A percentile compares a stretch with the other conserved stretches of the same genome.
These are phyloP conservation scores for Kwoniella newhampshirensis DNA, from an alignment of 768 basidiomycete genomes.

Conservation along the genomic window DNA sequence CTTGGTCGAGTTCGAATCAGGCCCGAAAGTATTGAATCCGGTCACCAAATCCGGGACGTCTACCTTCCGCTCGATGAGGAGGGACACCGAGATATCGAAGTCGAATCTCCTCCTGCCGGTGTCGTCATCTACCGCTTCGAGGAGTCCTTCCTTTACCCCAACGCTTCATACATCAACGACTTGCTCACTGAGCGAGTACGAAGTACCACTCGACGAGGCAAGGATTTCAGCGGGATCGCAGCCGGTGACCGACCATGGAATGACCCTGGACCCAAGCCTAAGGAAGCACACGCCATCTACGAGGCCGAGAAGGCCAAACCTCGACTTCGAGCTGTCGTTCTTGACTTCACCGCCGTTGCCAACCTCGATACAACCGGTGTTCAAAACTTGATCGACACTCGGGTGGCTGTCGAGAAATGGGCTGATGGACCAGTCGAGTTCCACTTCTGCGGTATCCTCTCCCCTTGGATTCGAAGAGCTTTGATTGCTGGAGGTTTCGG, in stretches of 20 bases:
- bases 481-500: slow-evolving; percentile 81
- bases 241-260: slow-evolving; percentile 88
- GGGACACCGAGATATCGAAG: slow-evolving; percentile 65
- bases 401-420: slow-evolving; percentile 85
- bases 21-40: slow-evolving; percentile 45
- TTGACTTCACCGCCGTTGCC: slow-evolving; percentile 85
- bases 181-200: slow-evolving; percentile 79
- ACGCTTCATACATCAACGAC: slow-evolving; percentile 61
- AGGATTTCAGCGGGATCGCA: slow-evolving; percentile 66
- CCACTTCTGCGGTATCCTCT: slow-evolving; percentile 89
- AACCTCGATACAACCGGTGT: slow-evolving; percentile 87
- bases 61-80: slow-evolving; percentile 70
- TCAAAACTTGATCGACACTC: slow-evolving; percentile 85
- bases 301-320: slow-evolving; percentile 62
- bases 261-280: slow-evolving; percentile 71
- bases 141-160: slow-evolving; percentile 71
- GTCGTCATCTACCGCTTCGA: slow-evolving; percentile 88
- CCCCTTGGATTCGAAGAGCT: slow-evolving; percentile 89
- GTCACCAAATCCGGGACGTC: slow-evolving; percentile 64
- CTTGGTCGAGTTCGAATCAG: slow-evolving; percentile 71
- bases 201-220: slow-evolving; percentile 69
- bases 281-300: slow-evolving; percentile 57
- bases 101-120: slow-evolving; percentile 77
- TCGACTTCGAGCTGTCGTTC: slow-evolving; percentile 74
- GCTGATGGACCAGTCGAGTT: slow-evolving; percentile 72